These are phyloP conservation scores for Starmerella bacillaris DNA, from an alignment of 805 yeast genomes.

Conservation along the genomic window DNA sequence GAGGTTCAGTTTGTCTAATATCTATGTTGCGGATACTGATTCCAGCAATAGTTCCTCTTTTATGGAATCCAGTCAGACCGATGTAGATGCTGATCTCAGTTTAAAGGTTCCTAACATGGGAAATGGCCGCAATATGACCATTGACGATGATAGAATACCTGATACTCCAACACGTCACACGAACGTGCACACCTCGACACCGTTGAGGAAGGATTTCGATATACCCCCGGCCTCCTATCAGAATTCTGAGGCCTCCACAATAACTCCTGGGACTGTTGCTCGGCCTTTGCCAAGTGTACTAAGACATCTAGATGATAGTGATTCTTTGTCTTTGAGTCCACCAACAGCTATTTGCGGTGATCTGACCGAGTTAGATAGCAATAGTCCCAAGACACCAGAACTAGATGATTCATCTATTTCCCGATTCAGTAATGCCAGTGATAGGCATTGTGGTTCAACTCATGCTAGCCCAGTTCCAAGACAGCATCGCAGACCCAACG, in stretches of 20 bases:
- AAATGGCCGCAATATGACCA: too few relatives aligned
- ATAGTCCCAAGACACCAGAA: not conserved
- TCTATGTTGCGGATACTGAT: conserved; percentile 1
- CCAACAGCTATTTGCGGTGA: conserved; percentile 3
- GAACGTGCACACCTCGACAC: conserved; percentile 11
- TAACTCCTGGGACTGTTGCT: conserved; percentile 14
- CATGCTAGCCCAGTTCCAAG: too few relatives aligned
- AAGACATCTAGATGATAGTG: conserved; percentile 8
- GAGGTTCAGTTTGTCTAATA: conserved; percentile 11
- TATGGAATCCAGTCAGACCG: too few relatives aligned
- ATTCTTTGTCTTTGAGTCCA: conserved; percentile 10
- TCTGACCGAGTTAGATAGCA: not conserved
- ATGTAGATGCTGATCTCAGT: too few relatives aligned
- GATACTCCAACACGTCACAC: conserved; percentile 14
- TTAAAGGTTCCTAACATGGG: too few relatives aligned
- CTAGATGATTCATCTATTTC: not conserved
- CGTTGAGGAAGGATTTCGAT: conserved; percentile 3
- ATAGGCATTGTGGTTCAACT: too few relatives aligned
- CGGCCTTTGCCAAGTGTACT: conserved; percentile 5
- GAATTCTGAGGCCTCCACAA: conserved; percentile 14
- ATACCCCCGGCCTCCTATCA: conserved; percentile 13
- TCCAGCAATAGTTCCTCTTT: too few relatives aligned
- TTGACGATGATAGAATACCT: conserved; percentile 2
- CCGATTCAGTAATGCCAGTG: too few relatives aligned
- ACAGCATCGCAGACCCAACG: too few relatives aligned